These are phyloP conservation scores for Cicer arietinum DNA, from an alignment of 306 rosid genomes.

Conservation along the genomic window DNA sequence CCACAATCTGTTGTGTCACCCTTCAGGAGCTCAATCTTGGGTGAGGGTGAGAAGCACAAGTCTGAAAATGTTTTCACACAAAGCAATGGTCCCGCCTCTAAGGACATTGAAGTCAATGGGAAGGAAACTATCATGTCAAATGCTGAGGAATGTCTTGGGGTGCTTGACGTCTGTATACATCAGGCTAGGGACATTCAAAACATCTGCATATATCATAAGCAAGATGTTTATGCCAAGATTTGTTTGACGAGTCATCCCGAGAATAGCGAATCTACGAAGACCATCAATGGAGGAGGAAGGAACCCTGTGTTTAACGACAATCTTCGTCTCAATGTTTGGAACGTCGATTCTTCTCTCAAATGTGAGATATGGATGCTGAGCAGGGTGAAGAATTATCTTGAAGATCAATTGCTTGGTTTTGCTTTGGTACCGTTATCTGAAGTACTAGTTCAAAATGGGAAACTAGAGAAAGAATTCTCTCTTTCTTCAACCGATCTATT, in stretches of 20 bases:
- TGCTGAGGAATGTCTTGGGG: constrained; percentile 63
- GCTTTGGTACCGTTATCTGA: constrained; percentile 91
- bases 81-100: constrained; percentile 45
- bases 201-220: constrained; percentile 98
- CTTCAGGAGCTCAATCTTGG: constrained; percentile 56
- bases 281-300: constrained; percentile 94
- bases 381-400: constrained; percentile 94
- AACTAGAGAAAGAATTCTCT: constrained; percentile 86
- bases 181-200: constrained; percentile 95
- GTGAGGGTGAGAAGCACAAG: constrained; percentile 68
- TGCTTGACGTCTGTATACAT: constrained; percentile 76
- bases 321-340: constrained; percentile 62
- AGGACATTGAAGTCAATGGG: constrained; percentile 64
- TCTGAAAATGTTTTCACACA: constrained; percentile 35
- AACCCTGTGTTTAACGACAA: constrained; percentile 91
- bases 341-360: constrained; percentile 71
- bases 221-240: constrained; percentile 96
- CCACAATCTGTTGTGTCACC: constrained; percentile 96
- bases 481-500: constrained; percentile 95
- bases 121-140: constrained; percentile 58
- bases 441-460: constrained; percentile 69
- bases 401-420: constrained; percentile 96
- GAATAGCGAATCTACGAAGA: constrained; percentile 69
- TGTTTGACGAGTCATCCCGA: constrained; percentile 73
- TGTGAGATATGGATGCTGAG: constrained; percentile 99